These are phyloP conservation scores for Solanum gandarillasii DNA, from an alignment of 257 asterid genomes.

Conservation along the genomic window DNA sequence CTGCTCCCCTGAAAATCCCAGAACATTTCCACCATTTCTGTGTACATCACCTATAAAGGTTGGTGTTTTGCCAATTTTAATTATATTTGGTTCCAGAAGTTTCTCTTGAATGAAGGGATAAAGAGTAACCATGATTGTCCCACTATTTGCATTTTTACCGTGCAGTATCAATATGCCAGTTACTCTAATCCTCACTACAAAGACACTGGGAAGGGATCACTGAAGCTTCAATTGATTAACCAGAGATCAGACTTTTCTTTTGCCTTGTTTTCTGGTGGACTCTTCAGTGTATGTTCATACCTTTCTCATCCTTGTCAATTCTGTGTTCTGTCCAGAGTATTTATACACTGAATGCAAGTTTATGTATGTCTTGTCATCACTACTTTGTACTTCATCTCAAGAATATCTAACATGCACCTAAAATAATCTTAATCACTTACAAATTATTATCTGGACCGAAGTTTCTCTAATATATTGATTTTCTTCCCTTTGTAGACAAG, in stretches of 20 bases:
- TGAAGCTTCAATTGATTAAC: conserved; percentile 78
- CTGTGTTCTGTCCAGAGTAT: background rate
- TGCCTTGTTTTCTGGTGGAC: conserved; percentile 82
- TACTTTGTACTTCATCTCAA: background rate
- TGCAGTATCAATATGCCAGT: conserved; percentile 87
- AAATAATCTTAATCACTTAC: background rate
- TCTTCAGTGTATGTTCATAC: conserved; percentile 38
- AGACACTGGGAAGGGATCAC: conserved; percentile 56
- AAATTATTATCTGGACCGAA: background rate
- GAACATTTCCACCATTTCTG: conserved; percentile 53
- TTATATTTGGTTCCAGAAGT: background rate
- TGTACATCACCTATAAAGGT: conserved; percentile 94
- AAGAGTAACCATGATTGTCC: background rate
- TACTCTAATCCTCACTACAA: conserved; percentile 49
- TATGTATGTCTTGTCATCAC: background rate
- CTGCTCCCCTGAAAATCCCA: conserved; percentile 57
- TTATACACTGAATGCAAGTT: background rate
- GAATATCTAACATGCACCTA: background rate
- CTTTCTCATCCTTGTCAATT: background rate
- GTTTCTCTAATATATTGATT: background rate
- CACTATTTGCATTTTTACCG: background rate
- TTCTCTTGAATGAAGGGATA: background rate
- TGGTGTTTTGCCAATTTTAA: background rate
- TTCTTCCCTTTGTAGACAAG: background rate
- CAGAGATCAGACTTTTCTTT: conserved; percentile 89